Evolutionary conservation across 805 yeast genomes (phyloP).

Genomic region (Saccharomycopsis selenospora): DNA sequence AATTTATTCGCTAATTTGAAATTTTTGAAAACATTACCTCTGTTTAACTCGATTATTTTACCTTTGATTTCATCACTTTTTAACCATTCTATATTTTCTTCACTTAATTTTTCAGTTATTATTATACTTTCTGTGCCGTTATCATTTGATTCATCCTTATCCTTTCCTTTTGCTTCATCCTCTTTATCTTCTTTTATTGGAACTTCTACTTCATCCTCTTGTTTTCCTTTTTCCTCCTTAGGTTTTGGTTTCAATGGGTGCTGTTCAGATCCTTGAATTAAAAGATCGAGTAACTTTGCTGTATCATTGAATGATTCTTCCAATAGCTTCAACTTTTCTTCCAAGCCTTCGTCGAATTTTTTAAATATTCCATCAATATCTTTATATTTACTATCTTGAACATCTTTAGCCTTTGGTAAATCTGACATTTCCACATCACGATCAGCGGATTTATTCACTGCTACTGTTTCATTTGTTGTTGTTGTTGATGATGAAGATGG

Average conservation of each 20-base stretch:
- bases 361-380: neutral
- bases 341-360: neutral
- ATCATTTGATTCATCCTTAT: neutral
- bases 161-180: neutral
- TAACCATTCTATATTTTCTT: neutral
- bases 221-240: neutral
- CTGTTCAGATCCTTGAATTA: conserved; percentile 8
- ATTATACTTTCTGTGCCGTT: neutral
- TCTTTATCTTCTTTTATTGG: neutral
- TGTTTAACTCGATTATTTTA: conserved; percentile 1
- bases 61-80: conserved; percentile 1
- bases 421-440: too few species aligned
- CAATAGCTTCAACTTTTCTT: conserved; percentile 5
- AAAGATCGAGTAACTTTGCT: conserved; percentile 3
- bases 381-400: neutral
- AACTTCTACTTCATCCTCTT: neutral
- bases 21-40: neutral
- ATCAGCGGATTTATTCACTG: too few species aligned
- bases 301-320: conserved; percentile 8
- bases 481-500: too few species aligned
- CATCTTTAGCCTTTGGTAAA: too few species aligned
- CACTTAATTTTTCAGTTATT: conserved; percentile 3
- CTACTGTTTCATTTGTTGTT: too few species aligned
- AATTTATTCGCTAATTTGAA: conserved; percentile 3
- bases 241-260: neutral